phyloP scores from a whole-genome alignment of 495 filamentous ascomycete species.

The Parmelia sp. region DNA sequence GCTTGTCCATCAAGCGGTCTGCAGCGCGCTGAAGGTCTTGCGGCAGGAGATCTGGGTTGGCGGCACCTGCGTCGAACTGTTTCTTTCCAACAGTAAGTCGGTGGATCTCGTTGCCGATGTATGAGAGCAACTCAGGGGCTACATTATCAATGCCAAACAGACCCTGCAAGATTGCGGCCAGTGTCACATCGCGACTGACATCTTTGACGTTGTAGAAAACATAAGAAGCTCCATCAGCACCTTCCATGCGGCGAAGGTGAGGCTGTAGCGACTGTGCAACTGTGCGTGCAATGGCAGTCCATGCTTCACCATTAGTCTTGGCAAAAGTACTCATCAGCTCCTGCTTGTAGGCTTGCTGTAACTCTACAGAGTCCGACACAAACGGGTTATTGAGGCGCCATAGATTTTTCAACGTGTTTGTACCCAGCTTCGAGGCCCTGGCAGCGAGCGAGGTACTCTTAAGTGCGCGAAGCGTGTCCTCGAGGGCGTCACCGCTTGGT shows the following conservation, averaged over 20 bases:
- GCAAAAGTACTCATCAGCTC: not conserved
- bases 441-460: not conserved
- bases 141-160: slow-evolving; percentile 1
- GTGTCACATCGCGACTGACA: slow-evolving; percentile 1
- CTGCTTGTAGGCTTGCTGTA: slow-evolving; percentile 1
- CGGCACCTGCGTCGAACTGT: not conserved
- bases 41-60: not conserved
- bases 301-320: slow-evolving; percentile 2
- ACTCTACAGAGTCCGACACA: not conserved
- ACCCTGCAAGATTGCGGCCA: not conserved
- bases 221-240: slow-evolving; percentile 1
- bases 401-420: slow-evolving; percentile 1
- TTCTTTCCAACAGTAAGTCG: slow-evolving; percentile 1
- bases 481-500: not conserved
- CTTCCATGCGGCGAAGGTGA: not conserved
- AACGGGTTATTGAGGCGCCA: not conserved
- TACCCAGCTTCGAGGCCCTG: slow-evolving; percentile 1
- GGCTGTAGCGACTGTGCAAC: slow-evolving; percentile 1
- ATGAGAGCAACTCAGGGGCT: not conserved
- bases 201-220: not conserved
- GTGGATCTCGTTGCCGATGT: not conserved
- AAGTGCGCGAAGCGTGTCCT: not conserved
- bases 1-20: slow-evolving; percentile 1
- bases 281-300: not conserved
- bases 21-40: not conserved